These are phyloP conservation scores for Myxozyma mucilagina DNA, from an alignment of 805 yeast genomes.

Conservation along the genomic window DNA sequence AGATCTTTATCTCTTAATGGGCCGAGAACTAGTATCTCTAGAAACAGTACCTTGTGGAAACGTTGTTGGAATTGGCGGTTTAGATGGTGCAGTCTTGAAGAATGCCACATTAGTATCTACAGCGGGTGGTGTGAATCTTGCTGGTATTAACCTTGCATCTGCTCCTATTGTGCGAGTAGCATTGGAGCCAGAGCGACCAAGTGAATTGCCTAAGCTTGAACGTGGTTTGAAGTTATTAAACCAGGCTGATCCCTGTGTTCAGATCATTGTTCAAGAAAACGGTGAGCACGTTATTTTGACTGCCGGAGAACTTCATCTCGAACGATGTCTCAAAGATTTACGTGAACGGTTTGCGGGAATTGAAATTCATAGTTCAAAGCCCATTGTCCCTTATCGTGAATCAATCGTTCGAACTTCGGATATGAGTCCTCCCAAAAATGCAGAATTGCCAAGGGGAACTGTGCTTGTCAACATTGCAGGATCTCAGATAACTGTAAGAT, in stretches of 20 bases:
- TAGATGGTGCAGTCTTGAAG: constrained; percentile 77
- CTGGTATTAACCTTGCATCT: constrained; percentile 63
- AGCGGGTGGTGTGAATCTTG: constrained; percentile 68
- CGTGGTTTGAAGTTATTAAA: constrained; percentile 75
- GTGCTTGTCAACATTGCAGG: constrained; percentile 44
- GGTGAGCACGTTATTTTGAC: constrained; percentile 94
- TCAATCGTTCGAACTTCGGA: constrained; percentile 60
- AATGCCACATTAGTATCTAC: constrained; percentile 77
- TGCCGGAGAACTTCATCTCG: constrained; percentile 95
- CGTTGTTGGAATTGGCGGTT: constrained; percentile 90
- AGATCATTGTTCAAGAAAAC: constrained; percentile 76
- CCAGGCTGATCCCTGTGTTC: constrained; percentile 93
- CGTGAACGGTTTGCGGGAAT: constrained; percentile 89
- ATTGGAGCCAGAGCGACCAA: constrained; percentile 88
- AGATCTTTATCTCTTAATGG: constrained; percentile 83
- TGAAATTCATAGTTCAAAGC: constrained; percentile 82
- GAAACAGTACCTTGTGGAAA: constrained; percentile 89
- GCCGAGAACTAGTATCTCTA: constrained; percentile 78
- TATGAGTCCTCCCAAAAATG: constrained; percentile 52
- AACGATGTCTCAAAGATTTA: constrained; percentile 88
- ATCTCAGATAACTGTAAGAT: constrained; percentile 49
- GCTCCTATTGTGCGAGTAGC: constrained; percentile 96
- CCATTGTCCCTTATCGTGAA: constrained; percentile 92
- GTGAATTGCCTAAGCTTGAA: constrained; percentile 71
- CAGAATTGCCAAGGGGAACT: constrained; percentile 53